A percentile compares a stretch with the other conserved stretches of the same genome.
Evolutionary conservation across 805 yeast genomes (phyloP).

Genomic region (Yamadazyma kitorensis): DNA sequence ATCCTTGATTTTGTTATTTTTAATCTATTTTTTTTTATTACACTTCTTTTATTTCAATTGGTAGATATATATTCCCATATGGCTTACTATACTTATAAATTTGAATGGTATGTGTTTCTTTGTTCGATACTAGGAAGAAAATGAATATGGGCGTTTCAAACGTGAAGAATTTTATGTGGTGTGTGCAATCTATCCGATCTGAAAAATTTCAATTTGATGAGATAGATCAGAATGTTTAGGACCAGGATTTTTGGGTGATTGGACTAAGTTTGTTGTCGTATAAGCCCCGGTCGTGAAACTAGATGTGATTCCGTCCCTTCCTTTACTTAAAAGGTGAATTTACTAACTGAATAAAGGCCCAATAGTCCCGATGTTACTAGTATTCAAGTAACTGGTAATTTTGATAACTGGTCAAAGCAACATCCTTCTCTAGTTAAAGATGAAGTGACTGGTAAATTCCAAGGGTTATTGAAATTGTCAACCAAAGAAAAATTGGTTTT

Average conservation of each 20-base stretch:
- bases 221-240: no score
- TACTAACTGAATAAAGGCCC: slow-evolving; percentile 6
- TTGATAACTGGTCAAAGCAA: slow-evolving; percentile 37
- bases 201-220: no score
- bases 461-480: slow-evolving; percentile 19
- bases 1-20: no score
- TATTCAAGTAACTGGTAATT: slow-evolving; percentile 38
- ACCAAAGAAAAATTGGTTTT: slow-evolving; percentile 27
- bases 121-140: no score
- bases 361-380: slow-evolving; percentile 2
- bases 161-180: background rate
- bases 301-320: no score
- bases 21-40: no score
- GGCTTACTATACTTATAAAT: slow-evolving; percentile 11
- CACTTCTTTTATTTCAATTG: no score
- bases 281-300: no score
- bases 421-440: slow-evolving; percentile 17
- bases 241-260: no score
- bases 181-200: no score
- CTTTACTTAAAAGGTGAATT: background rate
- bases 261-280: no score
- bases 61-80: no score
- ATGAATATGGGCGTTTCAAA: background rate
- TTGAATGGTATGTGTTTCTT: slow-evolving; percentile 13
- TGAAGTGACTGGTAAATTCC: slow-evolving; percentile 14